A percentile compares a stretch with the other conserved stretches of the same genome.
Evolutionary conservation across 139 green algal species (phyloP).

Genomic region (Tetraselmis striata): DNA sequence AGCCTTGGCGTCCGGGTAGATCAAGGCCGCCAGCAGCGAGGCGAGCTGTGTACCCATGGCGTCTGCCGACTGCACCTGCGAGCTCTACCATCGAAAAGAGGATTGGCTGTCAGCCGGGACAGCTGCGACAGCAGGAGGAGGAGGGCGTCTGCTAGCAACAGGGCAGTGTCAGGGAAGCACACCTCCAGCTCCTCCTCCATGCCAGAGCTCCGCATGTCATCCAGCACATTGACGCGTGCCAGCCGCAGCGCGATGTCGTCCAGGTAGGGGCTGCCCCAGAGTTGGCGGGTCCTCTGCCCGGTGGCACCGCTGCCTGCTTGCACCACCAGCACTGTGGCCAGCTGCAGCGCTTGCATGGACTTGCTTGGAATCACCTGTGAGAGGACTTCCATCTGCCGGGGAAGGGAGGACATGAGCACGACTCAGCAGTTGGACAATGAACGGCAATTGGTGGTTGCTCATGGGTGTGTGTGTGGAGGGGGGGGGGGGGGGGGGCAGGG

Average conservation of each 20-base stretch:
- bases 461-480: background rate
- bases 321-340: background rate
- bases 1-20: background rate
- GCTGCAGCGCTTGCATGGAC: background rate
- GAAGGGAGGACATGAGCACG: background rate
- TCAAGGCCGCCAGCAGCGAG: background rate
- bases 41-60: background rate
- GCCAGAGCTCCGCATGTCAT: background rate
- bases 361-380: background rate
- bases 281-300: background rate
- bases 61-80: background rate
- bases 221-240: background rate
- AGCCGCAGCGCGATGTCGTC: background rate
- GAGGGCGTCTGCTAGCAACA: too few relatives aligned
- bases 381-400: background rate
- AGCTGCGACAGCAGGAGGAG: too few relatives aligned
- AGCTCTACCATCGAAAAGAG: too few relatives aligned
- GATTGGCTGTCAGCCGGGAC: too few relatives aligned
- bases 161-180: too few relatives aligned
- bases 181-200: background rate
- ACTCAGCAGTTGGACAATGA: background rate
- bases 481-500: background rate
- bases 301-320: background rate
- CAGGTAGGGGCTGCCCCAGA: background rate
- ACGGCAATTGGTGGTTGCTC: background rate